Base-by-base conservation (phyloP, 352 stramenopile species). In the Pythium phragmitis region DNA sequence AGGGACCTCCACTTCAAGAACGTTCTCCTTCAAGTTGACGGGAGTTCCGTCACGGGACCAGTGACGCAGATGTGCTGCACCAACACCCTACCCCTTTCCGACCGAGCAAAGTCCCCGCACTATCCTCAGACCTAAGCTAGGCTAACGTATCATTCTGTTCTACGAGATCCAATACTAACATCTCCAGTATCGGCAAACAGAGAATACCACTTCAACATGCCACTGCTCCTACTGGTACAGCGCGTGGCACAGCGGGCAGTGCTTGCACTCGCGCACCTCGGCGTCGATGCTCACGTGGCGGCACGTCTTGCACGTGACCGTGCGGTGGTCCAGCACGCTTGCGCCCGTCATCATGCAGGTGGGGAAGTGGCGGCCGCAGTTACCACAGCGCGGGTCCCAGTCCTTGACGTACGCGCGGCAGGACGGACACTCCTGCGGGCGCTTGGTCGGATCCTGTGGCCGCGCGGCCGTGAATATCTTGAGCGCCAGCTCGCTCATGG, bases 221-320 rank as follows among this genome's bases (percentile, higher is more conserved):
- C 21, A 21, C 21, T 21, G 26, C 26, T 30, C 26, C 26, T 46
- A 57, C 23, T 42, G 42, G 34, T 63, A 64, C 17, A 34, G 16
- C 6, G 79, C 73, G 68, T 98, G 92, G 74, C 92, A 98, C 21
- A 98, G 73, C 7, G 91, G 89, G 71, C 92, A 98, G 63, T 92
- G 83, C 68, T 83, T 86, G 46, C 85, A 73, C 34, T 84, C 82
- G 19, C 78, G 79, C 41, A 97, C 73, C 68, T 97, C 92, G 14
- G 74, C 56, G 65, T 97, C 89, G 26, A 97, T 87, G 70, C 78
- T 84, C 53, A 86, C 74, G 66, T 98, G 91, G 49, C 91, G 84
- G 63, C 92, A 98, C 1, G 76, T 88, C 54, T 86, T 88, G 80
- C 92, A 98, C 60, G 75, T 78, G 53, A 90, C 74, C 42, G 86